Evolutionary conservation across 306 rosid species (phyloP), one percentile per base, ranked within the genome.

Genomic region (Hylodesmum podocarpum): DNA sequence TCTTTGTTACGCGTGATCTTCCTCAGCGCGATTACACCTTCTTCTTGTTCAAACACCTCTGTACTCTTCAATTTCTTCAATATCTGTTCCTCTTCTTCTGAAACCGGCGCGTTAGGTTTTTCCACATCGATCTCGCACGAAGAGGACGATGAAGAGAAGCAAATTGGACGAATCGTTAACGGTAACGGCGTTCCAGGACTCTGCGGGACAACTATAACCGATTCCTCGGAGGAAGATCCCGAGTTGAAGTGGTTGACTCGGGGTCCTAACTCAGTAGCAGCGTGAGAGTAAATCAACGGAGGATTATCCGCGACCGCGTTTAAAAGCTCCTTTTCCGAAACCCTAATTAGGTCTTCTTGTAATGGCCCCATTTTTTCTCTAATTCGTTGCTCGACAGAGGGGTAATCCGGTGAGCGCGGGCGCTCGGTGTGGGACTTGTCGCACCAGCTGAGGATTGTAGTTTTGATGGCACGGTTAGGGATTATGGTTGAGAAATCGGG

Each of bases 401-500:
- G 22, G 39, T 85, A 82, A 73, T 85, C 92, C 3, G 96, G 97
- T 10, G 85, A 4, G 3, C 3, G 69, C 31, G 97, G 97, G 65
- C 41, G 78, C 4, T 44, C 68, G 37, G 61, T 19, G 0, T 69
- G 81, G 47, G 90, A 69, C 0, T 44, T 62, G 9, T 80, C 65
- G 71, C 97, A 96, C 99, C 99, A 96, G 27, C 81, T 74, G 49
- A 68, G 72, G 25, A 91, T 91, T 0, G 97, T 87, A 0, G 88
- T 75, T 73, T 69, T 87, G 86, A 96, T 83, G 49, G 88, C 89
- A 25, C 81, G 25, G 67, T 96, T 96, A 6, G 91, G 70, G 46
- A 96, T 90, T 12, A 89, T 10, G 0, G 91, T 51, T 13, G 98
- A 85, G 88, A 91, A 96, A 79, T 96, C 97, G 46, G 97, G 90